Evolutionary conservation across 306 rosid species (phyloP), one percentile per base, ranked within the genome.

Genomic region (Vigna nakashimae): DNA sequence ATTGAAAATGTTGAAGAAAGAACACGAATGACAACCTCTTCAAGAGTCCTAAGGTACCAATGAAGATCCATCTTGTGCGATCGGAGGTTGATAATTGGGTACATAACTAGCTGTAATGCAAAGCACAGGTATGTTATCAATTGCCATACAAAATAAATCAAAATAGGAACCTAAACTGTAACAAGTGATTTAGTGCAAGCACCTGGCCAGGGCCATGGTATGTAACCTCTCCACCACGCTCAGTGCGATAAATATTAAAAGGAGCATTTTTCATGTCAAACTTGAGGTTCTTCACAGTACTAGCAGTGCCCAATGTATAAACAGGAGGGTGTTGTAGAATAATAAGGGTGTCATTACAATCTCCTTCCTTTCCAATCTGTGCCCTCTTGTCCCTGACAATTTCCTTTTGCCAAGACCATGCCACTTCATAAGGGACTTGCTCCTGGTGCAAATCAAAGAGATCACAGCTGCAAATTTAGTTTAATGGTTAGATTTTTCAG

Each of bases 11-110:
- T 79, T 2, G 90, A 86, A 69, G 87, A 89, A 66, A 94, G 88
- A 78, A 84, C 90, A 42, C 92, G 87, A 66, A 94, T 90, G 38
- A 94, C 84, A 60, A 90, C 93, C 86, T 92, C 97, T 82, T 94
- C 97, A 69, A 94, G 88, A 67, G 86, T 88, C 80, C 98, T 92
- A 45, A 92, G 95, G 84, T 94, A 73, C 85, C 76, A 78, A 78
- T 92, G 93, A 82, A 94, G 95, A 79, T 92, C 97, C 98, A 89
- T 89, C 73, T 86, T 89, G 82, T 92, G 96, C 69, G 78, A 90
- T 68, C 91, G 82, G n/a, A 92, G 97, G 86, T 92, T 92, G 76
- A 94, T 71, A 73, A 94, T 87, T 15, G 97, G 98, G 86, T 94
- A 94, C 90, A 94, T 76, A 40, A 94, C 90, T 71, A 92, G 83